Base-by-base conservation (phyloP, 23 red algal species). In the Porphyridium purpureum region DNA sequence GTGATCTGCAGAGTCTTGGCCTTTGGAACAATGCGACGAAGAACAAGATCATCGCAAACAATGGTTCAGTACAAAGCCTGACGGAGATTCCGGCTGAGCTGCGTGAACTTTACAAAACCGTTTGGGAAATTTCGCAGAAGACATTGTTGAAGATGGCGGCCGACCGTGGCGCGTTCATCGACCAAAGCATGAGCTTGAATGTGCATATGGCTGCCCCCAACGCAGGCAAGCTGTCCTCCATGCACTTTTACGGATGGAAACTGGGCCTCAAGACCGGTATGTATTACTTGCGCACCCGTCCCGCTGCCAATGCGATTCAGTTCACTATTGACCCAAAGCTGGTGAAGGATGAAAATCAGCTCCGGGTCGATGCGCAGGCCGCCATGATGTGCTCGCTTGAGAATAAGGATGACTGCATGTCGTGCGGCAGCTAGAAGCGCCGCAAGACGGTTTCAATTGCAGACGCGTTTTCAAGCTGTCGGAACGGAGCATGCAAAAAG, bases 181-280 rank as follows among this genome's bases (percentile, higher is more conserved):
- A 95, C 51, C 88, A 95, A 50, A 82, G 73, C 32, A 77, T 84
- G 69, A 84, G 76, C 53, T 59, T 95, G 52, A 95, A 95, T 58
- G 81, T 95, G 22, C 72, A 95, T 54, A 95, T 95, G 17, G 73
- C 72, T 0, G 36, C 72, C 2, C 79, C 88, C 9, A 85, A 72
- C 42, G 72, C 85, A 31, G 79, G 73, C 28, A 95, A 95, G 64
- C 54, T 95, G 6, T 80, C 70, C 55, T 95, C 88, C n/a, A 95
- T 95, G 88, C 88, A 95, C 60, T 95, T 95, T 59, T 75, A 85
- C 69, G 88, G 88, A 23, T 95, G 88, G 88, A 77, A 83, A 33
- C 59, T 59, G 9, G 88, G 88, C 21, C 56, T 95, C 56, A 95
- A 95, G 53, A 85, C 79, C 24, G 80, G 79, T 6, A 58, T 85